Percentiles rank a stretch among this genome's conserved stretches.
phyloP scores from a whole-genome alignment of 306 rosid species.

The Inga leiocalycina region DNA sequence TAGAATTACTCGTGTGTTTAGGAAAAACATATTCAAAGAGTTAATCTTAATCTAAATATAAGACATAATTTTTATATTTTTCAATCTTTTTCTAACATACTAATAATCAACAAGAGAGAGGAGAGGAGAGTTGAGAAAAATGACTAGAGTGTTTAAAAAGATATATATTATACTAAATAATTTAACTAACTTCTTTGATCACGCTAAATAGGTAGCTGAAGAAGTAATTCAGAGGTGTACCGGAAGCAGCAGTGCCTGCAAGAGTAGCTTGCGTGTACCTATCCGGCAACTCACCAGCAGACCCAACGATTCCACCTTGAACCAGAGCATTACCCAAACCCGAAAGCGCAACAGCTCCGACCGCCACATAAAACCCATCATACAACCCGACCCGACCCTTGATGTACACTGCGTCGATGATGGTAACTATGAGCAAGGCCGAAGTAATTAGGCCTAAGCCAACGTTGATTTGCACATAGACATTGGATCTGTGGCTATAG shows the following conservation, averaged over 20 bases:
- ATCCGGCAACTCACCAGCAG: slow-evolving; percentile 85
- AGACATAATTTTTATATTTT: too few relatives aligned
- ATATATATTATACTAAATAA: too few relatives aligned
- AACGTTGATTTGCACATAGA: slow-evolving; percentile 59
- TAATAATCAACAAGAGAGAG: too few relatives aligned
- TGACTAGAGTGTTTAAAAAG: too few relatives aligned
- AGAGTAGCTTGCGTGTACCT: slow-evolving; percentile 84
- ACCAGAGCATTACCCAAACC: slow-evolving; percentile 74
- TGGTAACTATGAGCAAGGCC: slow-evolving; percentile 61
- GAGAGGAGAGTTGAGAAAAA: too few relatives aligned
- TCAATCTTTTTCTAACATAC: too few relatives aligned
- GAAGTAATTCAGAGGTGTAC: slow-evolving; percentile 7
- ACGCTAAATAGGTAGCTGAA: too few relatives aligned
- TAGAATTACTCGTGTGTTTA: too few relatives aligned
- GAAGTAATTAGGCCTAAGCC: slow-evolving; percentile 62
- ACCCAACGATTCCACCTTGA: slow-evolving; percentile 77
- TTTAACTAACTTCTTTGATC: too few relatives aligned
- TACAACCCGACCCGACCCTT: slow-evolving; percentile 80
- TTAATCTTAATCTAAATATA: too few relatives aligned
- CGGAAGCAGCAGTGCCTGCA: slow-evolving; percentile 95
- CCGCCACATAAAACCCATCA: slow-evolving; percentile 63
- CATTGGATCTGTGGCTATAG: slow-evolving; percentile 60
- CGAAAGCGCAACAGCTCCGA: slow-evolving; percentile 53
- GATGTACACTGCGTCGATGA: slow-evolving; percentile 54
- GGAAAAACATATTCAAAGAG: too few relatives aligned